Evolutionary conservation across 2,329 filamentous ascomycete species (phyloP).

Genomic region (Cladosporium velox): DNA sequence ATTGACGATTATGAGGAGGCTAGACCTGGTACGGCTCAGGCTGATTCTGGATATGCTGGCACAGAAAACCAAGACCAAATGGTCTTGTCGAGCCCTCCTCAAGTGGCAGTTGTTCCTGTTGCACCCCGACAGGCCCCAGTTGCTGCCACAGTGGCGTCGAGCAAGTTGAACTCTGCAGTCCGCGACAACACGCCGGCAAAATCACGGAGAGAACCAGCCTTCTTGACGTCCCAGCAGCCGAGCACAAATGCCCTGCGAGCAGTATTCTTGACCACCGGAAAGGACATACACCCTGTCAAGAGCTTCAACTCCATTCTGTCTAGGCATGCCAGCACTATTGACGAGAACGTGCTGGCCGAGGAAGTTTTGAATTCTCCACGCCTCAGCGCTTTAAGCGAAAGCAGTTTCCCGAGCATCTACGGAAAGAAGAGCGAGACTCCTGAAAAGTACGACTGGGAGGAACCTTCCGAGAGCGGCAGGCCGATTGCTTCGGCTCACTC

Average conservation of each 20-base stretch:
- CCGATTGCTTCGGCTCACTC: conserved; percentile 24
- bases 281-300: conserved; percentile 35
- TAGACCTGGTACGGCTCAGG: conserved; percentile 37
- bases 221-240: conserved; percentile 36
- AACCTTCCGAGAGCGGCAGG: conserved; percentile 4
- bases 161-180: background rate
- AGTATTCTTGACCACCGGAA: conserved; percentile 37
- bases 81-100: conserved; percentile 17
- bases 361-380: conserved; percentile 37
- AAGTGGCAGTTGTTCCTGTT: background rate
- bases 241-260: conserved; percentile 39
- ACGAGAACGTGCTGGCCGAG: conserved; percentile 31
- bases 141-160: conserved; percentile 4
- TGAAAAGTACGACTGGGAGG: conserved; percentile 35
- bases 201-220: conserved; percentile 34
- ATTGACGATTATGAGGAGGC: conserved; percentile 29
- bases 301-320: conserved; percentile 41
- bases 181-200: conserved; percentile 28
- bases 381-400: conserved; percentile 41
- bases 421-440: conserved; percentile 35
- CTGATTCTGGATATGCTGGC: conserved; percentile 40
- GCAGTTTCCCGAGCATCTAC: conserved; percentile 42
- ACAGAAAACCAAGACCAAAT: conserved; percentile 37
- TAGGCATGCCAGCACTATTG: conserved; percentile 29
- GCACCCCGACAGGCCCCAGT: background rate